Evolutionary conservation across 2,329 filamentous ascomycete species (phyloP), one percentile per base, ranked within the genome.

Genomic region (Trichoderma sp.): DNA sequence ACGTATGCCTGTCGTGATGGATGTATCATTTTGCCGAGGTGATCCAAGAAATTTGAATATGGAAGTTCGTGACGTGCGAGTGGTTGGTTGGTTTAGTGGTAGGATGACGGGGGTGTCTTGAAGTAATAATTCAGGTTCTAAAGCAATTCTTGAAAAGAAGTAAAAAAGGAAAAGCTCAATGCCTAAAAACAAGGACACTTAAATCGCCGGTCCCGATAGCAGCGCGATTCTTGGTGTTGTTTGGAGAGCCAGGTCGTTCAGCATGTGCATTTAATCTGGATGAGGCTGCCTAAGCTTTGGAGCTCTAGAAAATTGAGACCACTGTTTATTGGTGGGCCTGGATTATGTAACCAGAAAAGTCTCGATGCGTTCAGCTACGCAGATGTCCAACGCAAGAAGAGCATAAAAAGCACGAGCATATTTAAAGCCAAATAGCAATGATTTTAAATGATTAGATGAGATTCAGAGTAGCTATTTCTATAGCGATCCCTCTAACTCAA

Each of bases 1-100:
- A 98, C 94, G 82, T 97, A 98, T 56, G 95, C 95, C 83, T 95
- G 92, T 75, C 96, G 90, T 81, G 95, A 90, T 72, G 95, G 95
- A 85, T 98, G 95, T 85, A 97, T 90, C 84, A 88, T 90, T 75
- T 68, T 71, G 32, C 15, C 15, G n/a, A 43, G 14, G 14, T 11
- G 36, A 15, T 21, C 28, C 11, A 39, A 36, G 32, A 24, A 43
- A 34, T 36, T 28, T 43, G 2, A 15, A 21, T 28, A n/a, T 47
- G 36, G 9, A 12, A 36, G 9, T 30, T 39, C 30, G 60, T 47
- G 60, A 36, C 6, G 12, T 14, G 47, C 32, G 39, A 47, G 18
- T 32, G 47, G 8, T 6, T 62, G 21, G n/a, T 51, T 51, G 9
- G 47, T 39, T 26, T 28, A 18, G 47, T 8, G 28, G 12, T 14